Percentiles rank a stretch among this genome's conserved stretches.
phyloP scores from a whole-genome alignment of 768 basidiomycete species.

The Suillus discolor region DNA sequence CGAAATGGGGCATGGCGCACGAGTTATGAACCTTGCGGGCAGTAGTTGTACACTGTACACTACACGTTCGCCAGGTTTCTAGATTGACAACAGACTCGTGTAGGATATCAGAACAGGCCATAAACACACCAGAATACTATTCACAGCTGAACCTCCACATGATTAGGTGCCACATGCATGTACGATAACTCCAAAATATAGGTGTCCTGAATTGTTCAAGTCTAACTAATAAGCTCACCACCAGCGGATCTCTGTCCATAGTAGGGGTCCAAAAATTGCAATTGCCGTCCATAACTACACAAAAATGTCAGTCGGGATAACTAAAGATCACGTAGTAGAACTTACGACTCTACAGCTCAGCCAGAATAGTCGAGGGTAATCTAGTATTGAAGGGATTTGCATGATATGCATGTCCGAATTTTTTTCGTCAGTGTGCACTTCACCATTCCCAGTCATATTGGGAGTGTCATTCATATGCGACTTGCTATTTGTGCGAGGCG shows the following conservation, averaged over 20 bases:
- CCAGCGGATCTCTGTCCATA: slow-evolving; percentile 88
- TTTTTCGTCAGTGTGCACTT: not conserved
- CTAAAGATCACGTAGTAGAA: slow-evolving; percentile 19
- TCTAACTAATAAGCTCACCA: slow-evolving; percentile 39
- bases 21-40: not conserved
- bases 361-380: slow-evolving; percentile 70
- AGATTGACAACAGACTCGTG: not conserved
- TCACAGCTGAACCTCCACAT: not conserved
- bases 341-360: slow-evolving; percentile 72
- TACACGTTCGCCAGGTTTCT: not conserved
- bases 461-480: not conserved
- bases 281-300: slow-evolving; percentile 89
- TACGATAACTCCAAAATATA: not conserved
- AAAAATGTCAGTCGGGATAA: slow-evolving; percentile 1
- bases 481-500: slow-evolving; percentile 22
- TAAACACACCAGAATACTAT: not conserved
- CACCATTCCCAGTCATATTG: not conserved
- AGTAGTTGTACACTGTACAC: not conserved
- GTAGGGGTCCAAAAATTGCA: slow-evolving; percentile 83
- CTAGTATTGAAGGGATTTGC: slow-evolving; percentile 46
- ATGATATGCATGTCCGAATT: slow-evolving; percentile 40
- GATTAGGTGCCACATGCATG: not conserved
- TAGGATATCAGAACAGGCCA: not conserved
- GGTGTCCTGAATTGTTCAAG: not conserved
- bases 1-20: not conserved